Conservation (phyloP, 495 filamentous ascomycete species). For the Penicillium flavigenum region DNA sequence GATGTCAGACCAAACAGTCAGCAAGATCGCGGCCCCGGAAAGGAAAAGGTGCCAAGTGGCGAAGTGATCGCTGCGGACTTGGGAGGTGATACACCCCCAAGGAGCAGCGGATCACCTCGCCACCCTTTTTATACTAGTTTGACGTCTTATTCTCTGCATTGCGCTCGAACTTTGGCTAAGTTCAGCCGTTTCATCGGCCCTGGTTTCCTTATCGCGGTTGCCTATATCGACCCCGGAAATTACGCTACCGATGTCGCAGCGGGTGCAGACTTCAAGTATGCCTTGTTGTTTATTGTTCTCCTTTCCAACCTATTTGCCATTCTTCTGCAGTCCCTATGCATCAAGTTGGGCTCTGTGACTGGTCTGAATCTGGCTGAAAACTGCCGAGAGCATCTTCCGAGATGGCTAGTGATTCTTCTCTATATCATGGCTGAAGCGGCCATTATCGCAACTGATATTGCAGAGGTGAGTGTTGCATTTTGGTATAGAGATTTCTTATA, state of each 20-base stretch:
- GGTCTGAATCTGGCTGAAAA: conserved; percentile 79
- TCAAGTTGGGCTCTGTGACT: conserved; percentile 83
- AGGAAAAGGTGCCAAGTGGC: conserved; percentile 31
- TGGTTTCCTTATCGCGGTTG: conserved; percentile 80
- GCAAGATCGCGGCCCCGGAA: conserved; percentile 27
- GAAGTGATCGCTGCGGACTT: conserved; percentile 39
- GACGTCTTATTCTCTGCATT: conserved; percentile 17
- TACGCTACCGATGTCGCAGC: conserved; percentile 82
- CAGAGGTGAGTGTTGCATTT: conserved; percentile 55
- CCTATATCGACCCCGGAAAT: conserved; percentile 81
- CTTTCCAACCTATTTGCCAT: conserved; percentile 84
- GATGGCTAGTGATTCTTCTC: conserved; percentile 71
- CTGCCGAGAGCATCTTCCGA: conserved; percentile 71
- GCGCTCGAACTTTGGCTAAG: conserved; percentile 49
- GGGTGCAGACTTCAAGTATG: conserved; percentile 62
- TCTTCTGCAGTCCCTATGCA: conserved; percentile 75
- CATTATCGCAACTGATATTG: conserved; percentile 88
- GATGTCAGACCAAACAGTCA: conserved; percentile 25
- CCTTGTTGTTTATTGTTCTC: conserved; percentile 76
- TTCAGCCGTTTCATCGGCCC: conserved; percentile 80
- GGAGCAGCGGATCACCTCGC: conserved; percentile 40
- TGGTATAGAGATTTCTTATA: neutral
- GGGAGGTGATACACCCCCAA: conserved; percentile 37
- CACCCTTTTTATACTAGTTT: conserved; percentile 33
- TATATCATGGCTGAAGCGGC: conserved; percentile 76